Base-by-base conservation (phyloP, 202 grass and related monocot species). In the Setaria italica region DNA sequence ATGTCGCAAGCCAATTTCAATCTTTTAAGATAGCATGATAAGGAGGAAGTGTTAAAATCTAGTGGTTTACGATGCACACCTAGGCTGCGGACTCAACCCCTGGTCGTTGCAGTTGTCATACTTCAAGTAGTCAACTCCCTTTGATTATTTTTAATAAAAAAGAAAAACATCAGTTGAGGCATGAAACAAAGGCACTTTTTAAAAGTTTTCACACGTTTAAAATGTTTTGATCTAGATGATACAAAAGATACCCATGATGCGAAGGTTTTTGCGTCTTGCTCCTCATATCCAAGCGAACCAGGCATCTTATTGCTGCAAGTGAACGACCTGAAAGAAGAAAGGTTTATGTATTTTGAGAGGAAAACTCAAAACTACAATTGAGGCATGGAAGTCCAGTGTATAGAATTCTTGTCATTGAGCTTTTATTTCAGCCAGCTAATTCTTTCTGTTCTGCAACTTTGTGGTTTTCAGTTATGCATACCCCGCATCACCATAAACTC, bases 71-170 rank as follows among this genome's bases (percentile, higher is more conserved):
- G 5, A 65, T 68, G 39, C 25, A 30, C 72, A 90, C 92, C 89
- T 87, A 74, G 82, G 69, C 39, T 77, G 46, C 4, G 92, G 83
- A 3, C 81, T 85, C 55, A 60, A 82, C 25, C 87, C 84, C 16
- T 64, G 58, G 58, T 78, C 78, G 11, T 87, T 78, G 59, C 89
- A 91, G 73, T 94, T 94, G 53, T 91, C 89, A 76, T 94, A 91
- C 73, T 94, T 94, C 84, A 94, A 85, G 64, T 94, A 91, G 72
- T 91, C 89, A 70, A 91, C 30, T 62, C 72, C 89, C 92, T 91
- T 74, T 6, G 59, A 67, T 55, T 0, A 55, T 55, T 54, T 12
- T 3, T 1, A 58, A 47, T 16, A 67, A 65, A 69, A 84, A 63
- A 2, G 15, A 6, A 6, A 35, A 30, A 63, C 55, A 67, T 50